Evolutionary conservation across 2,329 filamentous ascomycete genomes (phyloP).

Genomic region (Epichloe bromicola): DNA sequence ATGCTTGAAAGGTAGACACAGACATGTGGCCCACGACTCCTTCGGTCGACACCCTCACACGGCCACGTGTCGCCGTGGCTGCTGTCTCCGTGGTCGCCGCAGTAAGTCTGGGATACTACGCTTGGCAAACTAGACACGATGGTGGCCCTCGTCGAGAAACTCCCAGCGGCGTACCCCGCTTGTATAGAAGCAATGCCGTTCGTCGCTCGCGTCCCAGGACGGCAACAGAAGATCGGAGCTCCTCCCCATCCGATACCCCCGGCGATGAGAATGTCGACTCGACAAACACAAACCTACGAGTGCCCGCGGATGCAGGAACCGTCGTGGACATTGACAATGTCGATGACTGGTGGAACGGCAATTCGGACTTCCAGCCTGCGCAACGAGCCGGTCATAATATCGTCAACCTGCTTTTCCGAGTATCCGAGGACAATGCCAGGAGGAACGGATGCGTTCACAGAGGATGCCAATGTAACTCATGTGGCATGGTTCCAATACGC

Average conservation of each 20-base stretch:
- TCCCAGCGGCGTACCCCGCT: slow-evolving; percentile 20
- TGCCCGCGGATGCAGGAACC: slow-evolving; percentile 24
- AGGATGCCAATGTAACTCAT: slow-evolving; percentile 84
- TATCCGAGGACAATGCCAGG: slow-evolving; percentile 84
- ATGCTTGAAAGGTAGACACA: slow-evolving; percentile 18
- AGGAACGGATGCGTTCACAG: slow-evolving; percentile 84
- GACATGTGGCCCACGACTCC: slow-evolving; percentile 35
- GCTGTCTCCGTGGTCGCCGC: slow-evolving; percentile 42
- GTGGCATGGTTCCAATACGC: slow-evolving; percentile 75
- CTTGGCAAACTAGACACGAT: slow-evolving; percentile 31
- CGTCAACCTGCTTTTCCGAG: slow-evolving; percentile 74
- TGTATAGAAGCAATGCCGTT: slow-evolving; percentile 57
- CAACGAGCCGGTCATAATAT: slow-evolving; percentile 61
- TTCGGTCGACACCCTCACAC: slow-evolving; percentile 40
- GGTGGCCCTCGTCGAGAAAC: slow-evolving; percentile 11
- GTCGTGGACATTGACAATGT: slow-evolving; percentile 25
- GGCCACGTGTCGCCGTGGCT: slow-evolving; percentile 42
- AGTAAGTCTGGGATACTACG: slow-evolving; percentile 43
- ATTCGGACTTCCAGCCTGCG: slow-evolving; percentile 23
- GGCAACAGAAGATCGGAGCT: slow-evolving; percentile 23
- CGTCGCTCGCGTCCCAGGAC: slow-evolving; percentile 33
- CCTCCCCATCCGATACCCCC: slow-evolving; percentile 27
- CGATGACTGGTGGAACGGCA: slow-evolving; percentile 41
- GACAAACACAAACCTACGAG: slow-evolving; percentile 12
- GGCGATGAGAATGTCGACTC: slow-evolving; percentile 32